Conservation (phyloP, 2,329 filamentous ascomycete genomes). For the Diaporthe citri region DNA sequence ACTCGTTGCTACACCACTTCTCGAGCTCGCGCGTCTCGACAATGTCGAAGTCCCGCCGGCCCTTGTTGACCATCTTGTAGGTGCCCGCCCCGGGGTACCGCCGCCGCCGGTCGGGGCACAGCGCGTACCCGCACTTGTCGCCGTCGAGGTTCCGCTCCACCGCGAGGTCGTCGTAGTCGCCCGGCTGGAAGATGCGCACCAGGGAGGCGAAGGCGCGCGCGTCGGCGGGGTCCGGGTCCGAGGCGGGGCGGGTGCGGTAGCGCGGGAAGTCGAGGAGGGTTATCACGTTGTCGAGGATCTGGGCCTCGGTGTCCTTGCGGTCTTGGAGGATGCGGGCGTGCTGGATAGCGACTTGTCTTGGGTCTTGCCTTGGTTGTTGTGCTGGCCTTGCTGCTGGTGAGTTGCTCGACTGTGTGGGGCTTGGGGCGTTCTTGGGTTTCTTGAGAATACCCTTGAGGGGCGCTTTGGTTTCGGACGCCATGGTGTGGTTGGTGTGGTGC, state of each 20-base stretch:
- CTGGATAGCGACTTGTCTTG: constrained; percentile 77
- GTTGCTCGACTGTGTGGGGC: constrained; percentile 46
- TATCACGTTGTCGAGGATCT: constrained; percentile 80
- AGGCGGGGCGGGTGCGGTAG: constrained; percentile 54
- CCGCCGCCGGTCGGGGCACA: constrained; percentile 78
- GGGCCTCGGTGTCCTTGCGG: constrained; percentile 81
- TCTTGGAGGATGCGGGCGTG: constrained; percentile 87
- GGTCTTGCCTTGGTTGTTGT: constrained; percentile 54
- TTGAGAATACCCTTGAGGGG: constrained; percentile 72
- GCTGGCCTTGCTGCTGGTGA: constrained; percentile 50
- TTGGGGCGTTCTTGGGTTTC: constrained; percentile 61
- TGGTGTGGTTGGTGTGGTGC: constrained; percentile 51
- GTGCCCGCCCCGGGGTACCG: constrained; percentile 69
- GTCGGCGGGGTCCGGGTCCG: constrained; percentile 69
- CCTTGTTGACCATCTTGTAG: constrained; percentile 73
- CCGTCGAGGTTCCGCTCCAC: constrained; percentile 92
- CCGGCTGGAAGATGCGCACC: constrained; percentile 82
- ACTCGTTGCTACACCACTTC: constrained; percentile 87
- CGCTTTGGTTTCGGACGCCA: constrained; percentile 54
- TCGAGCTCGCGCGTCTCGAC: constrained; percentile 80
- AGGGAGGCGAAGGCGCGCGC: constrained; percentile 73
- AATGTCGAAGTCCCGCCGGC: constrained; percentile 71
- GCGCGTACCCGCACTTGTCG: constrained; percentile 86
- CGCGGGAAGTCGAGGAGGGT: constrained; percentile 73
- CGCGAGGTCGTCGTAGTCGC: constrained; percentile 90